Percentiles rank a stretch among this genome's conserved stretches.
Conservation (phyloP, 345 rosid genomes). For the Hibiscus trionum region DNA sequence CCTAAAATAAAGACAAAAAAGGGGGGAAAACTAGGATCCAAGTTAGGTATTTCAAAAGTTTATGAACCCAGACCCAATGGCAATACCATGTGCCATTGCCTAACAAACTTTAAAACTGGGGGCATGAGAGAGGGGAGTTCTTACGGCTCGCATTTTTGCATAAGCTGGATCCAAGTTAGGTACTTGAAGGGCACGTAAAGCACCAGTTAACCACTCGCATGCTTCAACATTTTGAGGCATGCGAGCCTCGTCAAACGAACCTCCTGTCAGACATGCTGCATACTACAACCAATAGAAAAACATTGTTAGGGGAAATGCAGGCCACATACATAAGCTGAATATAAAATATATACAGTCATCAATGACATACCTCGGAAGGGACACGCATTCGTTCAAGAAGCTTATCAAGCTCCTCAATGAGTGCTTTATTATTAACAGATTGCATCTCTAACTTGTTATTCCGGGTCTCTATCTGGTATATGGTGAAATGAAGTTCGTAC, state of each 20-base stretch:
- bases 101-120: background rate
- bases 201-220: conserved; percentile 94
- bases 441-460: conserved; percentile 40
- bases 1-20: conserved; percentile 33
- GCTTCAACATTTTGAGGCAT: conserved; percentile 93
- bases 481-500: conserved; percentile 11
- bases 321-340: background rate
- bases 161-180: conserved; percentile 75
- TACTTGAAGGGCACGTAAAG: conserved; percentile 64
- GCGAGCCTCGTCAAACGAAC: conserved; percentile 84
- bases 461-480: conserved; percentile 88
- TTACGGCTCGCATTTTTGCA: conserved; percentile 87
- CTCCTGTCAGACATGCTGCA: conserved; percentile 78
- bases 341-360: background rate
- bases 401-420: conserved; percentile 91
- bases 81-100: background rate
- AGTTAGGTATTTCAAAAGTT: background rate
- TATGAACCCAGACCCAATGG: background rate
- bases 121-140: conserved; percentile 15
- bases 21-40: background rate
- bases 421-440: conserved; percentile 70
- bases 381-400: conserved; percentile 71
- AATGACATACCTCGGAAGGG: conserved; percentile 69
- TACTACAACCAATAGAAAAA: conserved; percentile 44
- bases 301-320: conserved; percentile 16